phyloP scores from a whole-genome alignment of 2,329 filamentous ascomycete species.

The Piedraia hortae region DNA sequence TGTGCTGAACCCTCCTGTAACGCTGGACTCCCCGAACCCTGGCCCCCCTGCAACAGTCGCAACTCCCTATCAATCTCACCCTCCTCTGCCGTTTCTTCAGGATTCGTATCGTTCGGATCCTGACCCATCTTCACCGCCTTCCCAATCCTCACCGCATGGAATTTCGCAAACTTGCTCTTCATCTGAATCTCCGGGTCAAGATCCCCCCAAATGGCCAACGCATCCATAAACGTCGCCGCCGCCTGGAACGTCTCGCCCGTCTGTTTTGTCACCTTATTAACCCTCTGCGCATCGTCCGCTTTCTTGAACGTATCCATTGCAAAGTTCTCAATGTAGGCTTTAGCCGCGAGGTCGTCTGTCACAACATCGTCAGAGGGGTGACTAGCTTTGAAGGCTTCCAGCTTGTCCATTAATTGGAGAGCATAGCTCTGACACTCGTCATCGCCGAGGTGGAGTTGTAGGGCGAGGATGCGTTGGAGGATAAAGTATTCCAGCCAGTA shows the following conservation, averaged over 20 bases:
- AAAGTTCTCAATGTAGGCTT: conserved; percentile 86
- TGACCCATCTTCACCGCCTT: conserved; percentile 75
- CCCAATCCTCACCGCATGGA: conserved; percentile 70
- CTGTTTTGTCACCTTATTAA: conserved; percentile 38
- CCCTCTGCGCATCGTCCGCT: conserved; percentile 55
- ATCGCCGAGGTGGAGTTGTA: conserved; percentile 50
- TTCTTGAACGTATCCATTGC: conserved; percentile 65
- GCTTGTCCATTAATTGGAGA: conserved; percentile 61
- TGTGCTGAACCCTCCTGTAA: conserved; percentile 1
- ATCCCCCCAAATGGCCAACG: conserved; percentile 58
- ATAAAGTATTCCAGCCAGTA: conserved; percentile 49
- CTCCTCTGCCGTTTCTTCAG: conserved; percentile 20
- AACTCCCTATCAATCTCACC: conserved; percentile 6
- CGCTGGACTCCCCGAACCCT: too few relatives aligned
- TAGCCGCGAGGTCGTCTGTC: conserved; percentile 57
- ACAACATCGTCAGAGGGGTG: conserved; percentile 59
- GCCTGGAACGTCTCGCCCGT: conserved; percentile 87
- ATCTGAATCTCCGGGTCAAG: conserved; percentile 47
- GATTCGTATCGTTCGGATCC: conserved; percentile 80
- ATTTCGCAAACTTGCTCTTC: conserved; percentile 92
- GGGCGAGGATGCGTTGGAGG: conserved; percentile 68
- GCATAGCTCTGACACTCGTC: conserved; percentile 60
- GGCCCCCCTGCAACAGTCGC: conserved; percentile 10
- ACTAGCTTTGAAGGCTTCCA: conserved; percentile 54
- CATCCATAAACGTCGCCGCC: conserved; percentile 71